Evolutionary conservation across 1,284 basidiomycete species (phyloP).

Genomic region (Pterulicium gracile): DNA sequence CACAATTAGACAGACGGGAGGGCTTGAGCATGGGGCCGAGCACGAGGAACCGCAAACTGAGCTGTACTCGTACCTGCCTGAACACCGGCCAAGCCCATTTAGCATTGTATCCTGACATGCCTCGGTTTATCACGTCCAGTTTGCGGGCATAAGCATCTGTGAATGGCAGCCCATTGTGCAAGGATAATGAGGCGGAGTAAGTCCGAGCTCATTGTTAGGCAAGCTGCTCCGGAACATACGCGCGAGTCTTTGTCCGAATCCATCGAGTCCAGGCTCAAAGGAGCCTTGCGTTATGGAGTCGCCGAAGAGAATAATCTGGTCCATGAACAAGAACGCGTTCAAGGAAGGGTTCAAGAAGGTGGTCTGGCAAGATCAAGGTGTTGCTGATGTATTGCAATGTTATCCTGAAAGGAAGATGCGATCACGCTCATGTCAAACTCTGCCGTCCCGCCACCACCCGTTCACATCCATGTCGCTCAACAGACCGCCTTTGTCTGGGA

Average conservation of each 20-base stretch:
- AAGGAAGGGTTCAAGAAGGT: conserved; percentile 2
- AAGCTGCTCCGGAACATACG: conserved; percentile 39
- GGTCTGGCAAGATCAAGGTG: neutral
- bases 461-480: conserved; percentile 54
- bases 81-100: conserved; percentile 76
- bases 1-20: too few relatives aligned
- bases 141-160: conserved; percentile 68
- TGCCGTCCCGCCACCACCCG: conserved; percentile 9
- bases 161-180: conserved; percentile 3
- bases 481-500: conserved; percentile 71
- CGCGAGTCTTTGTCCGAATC: conserved; percentile 52
- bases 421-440: neutral
- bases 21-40: too few relatives aligned
- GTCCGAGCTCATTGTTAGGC: neutral
- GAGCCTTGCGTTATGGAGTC: conserved; percentile 66
- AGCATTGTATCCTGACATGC: conserved; percentile 73
- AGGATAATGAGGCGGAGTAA: conserved; percentile 5
- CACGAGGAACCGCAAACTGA: too few relatives aligned
- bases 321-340: conserved; percentile 51
- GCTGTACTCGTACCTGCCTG: conserved; percentile 53
- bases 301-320: conserved; percentile 63
- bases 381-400: neutral
- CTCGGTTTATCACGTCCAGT: conserved; percentile 77
- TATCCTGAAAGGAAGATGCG: conserved; percentile 3
- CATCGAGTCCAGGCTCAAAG: conserved; percentile 38